Base-by-base conservation (phyloP, 78 protist genomes). In the Dictyostelium capitatum region DNA sequence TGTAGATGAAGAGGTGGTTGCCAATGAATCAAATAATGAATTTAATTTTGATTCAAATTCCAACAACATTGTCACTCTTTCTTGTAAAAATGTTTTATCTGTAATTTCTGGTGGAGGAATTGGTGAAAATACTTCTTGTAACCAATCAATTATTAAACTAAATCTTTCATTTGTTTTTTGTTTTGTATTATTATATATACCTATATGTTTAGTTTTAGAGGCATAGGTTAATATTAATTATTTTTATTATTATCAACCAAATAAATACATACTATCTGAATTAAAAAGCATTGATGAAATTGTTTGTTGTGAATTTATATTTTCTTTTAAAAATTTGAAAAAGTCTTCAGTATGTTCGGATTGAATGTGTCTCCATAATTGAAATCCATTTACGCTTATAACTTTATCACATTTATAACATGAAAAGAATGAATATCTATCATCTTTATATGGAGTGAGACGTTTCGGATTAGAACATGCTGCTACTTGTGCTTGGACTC, bases 301-400 rank as follows among this genome's bases (percentile, higher is more conserved):
- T 32, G 28, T 30, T 70, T 41, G 46, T 37, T n/a, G 25, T 70
- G 79, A 30, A 32, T 79, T 79, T 56, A 79, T 54, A 53, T 14
- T 46, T 28, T 85, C 83, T 59, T 85, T 85, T 5, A 85, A 3
- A 65, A 85, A 75, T 57, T 59, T 54, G n/a, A 85, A 37, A 9
- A 85, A 85, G n/a, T 74, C 83, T 15, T 85, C 64, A 3, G 82
- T 80, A 48, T 85, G 92, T n/a, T 85, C 92, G 6, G 82, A 17
- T 62, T 85, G 92, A 32, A 85, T 25, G 47, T 85, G 92, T 59
- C 65, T 72, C 83, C 83, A 85, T 6, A 85, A 43, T n/a, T 72
- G 79, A 8, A 80, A 72, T 28, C 92, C 92, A 59, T 85, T 85
- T 23, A 85, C 92, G 47, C 78, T 59, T 46, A 85, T 4, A 11